A percentile compares a stretch with the other conserved stretches of the same genome.
Evolutionary conservation across 1,139 yeast genomes (phyloP).

Genomic region (Arxiozyma telluris): DNA sequence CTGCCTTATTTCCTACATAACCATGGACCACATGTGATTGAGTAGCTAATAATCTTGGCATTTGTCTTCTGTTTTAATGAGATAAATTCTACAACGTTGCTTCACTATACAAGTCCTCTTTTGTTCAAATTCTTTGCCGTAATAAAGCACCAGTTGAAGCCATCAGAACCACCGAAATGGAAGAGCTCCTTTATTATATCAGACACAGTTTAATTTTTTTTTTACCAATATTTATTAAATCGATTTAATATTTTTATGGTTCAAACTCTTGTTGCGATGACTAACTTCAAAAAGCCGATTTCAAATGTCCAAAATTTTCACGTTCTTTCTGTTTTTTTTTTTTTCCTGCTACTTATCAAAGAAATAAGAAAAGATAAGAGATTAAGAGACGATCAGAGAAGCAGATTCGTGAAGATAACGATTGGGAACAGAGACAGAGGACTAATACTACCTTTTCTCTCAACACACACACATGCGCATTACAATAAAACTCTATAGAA

Average conservation of each 20-base stretch:
- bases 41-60: constrained; percentile 32
- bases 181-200: background rate
- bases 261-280: background rate
- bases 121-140: background rate
- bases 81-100: background rate
- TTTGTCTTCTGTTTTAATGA: constrained; percentile 1
- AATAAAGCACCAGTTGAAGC: background rate
- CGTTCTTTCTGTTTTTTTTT: background rate
- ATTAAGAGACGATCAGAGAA: background rate
- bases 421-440: too few relatives aligned
- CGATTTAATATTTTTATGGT: background rate
- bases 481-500: too few relatives aligned
- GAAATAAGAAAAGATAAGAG: background rate
- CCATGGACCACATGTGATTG: constrained; percentile 69
- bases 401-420: too few relatives aligned
- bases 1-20: constrained; percentile 55
- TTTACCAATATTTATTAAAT: background rate
- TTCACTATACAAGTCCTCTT: too few relatives aligned
- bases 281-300: background rate
- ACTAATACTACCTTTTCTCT: too few relatives aligned
- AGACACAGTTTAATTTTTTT: background rate
- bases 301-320: background rate
- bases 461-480: background rate
- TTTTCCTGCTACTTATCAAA: background rate
- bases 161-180: background rate